Conservation (phyloP, 768 basidiomycete genomes). For the Agrocybe pediades region DNA sequence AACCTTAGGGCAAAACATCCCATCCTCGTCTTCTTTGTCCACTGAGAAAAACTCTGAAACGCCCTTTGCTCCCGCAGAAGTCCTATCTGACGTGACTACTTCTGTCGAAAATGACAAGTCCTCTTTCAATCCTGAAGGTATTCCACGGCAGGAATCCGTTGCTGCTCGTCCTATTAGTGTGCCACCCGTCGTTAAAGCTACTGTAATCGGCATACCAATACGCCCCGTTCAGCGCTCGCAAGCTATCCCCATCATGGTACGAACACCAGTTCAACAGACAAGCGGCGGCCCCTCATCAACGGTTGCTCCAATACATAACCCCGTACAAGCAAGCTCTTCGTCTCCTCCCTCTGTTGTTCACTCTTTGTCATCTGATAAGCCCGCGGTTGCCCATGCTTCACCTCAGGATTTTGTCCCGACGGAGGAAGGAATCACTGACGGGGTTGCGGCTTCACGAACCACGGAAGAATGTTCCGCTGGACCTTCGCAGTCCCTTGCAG, state of each 20-base stretch:
- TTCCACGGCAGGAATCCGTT: background rate
- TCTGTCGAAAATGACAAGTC: background rate
- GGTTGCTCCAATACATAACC: too few relatives aligned
- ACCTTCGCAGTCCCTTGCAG: background rate
- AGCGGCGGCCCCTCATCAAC: too few relatives aligned
- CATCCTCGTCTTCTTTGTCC: background rate
- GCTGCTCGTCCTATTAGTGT: background rate
- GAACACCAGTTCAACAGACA: too few relatives aligned
- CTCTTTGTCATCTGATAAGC: too few relatives aligned
- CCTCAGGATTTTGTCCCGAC: background rate
- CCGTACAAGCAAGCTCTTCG: too few relatives aligned
- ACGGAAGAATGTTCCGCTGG: background rate
- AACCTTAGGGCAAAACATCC: background rate
- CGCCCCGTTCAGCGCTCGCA: conserved; percentile 5
- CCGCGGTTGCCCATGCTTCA: too few relatives aligned
- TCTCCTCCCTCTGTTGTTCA: too few relatives aligned
- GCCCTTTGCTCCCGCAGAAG: background rate
- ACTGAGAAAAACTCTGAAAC: background rate
- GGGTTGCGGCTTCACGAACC: background rate
- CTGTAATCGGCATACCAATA: conserved; percentile 7
- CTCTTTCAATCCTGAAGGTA: background rate
- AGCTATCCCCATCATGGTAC: conserved; percentile 1
- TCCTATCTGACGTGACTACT: background rate
- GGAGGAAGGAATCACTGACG: background rate
- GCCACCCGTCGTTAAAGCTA: conserved; percentile 4